Base-by-base conservation (phyloP, 495 filamentous ascomycete species). In the Daldinia bambusicola region DNA sequence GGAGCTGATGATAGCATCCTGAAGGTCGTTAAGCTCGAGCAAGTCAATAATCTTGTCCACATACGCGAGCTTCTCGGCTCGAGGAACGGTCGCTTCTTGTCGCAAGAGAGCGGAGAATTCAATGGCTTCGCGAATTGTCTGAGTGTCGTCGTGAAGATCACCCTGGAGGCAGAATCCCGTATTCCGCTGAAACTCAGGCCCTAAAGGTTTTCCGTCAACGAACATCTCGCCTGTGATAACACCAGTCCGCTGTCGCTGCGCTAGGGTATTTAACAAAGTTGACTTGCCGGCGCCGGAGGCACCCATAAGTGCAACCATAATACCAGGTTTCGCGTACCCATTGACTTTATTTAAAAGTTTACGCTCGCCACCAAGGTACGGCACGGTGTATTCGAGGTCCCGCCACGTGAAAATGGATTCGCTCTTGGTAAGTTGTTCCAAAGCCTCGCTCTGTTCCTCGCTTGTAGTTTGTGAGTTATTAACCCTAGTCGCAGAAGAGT, bases 131-230 rank as follows among this genome's bases (percentile, higher is more conserved):
- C 94, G 87, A n/a, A 97, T 92, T 0, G 94, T 98, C 2, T 91
- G 86, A 0, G 92, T 94, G 48, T 89, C 84, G 32, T 95, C 85
- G 75, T 97, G 94, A 18, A 97, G 72, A 80, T 97, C 93, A 82
- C 92, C 92, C 77, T 97, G 93, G 76, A 96, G 89, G 70, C 91
- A 93, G 79, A 92, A 97, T 32, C 93, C 93, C 38, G 92, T 95
- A 18, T 86, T 86, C 20, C 93, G 86, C 74, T 94, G 92, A 78
- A 97, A 97, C 26, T 91, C 89, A 8, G 81, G 75, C 0, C 86
- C 89, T 0, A 93, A 84, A 0, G 86, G 80, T 32, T 86, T 86
- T 16, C 93, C 93, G 70, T 96, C 91, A 4, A 97, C 90, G 12
- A 93, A 84, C 86, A 95, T 92, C 22, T 90, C 85, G 12, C 93